Conservation (phyloP, 805 yeast genomes). For the baker's yeast (Saccharomyces cerevisiae) region DNA sequence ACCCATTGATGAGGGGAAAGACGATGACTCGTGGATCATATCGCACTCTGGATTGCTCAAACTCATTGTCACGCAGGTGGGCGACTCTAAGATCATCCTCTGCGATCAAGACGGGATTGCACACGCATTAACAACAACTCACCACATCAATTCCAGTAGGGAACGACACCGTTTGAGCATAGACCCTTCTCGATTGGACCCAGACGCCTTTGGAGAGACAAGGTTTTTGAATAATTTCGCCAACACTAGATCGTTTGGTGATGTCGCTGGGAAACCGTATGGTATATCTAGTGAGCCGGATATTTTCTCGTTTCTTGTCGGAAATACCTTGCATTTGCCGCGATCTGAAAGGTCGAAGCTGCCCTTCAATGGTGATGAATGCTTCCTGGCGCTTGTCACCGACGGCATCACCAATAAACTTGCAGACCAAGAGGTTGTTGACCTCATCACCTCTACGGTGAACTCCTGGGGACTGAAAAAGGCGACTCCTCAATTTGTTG, state of each 20-base stretch:
- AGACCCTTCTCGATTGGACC: slow-evolving; percentile 44
- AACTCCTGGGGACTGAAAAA: slow-evolving; percentile 48
- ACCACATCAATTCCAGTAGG: slow-evolving; percentile 77
- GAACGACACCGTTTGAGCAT: slow-evolving; percentile 63
- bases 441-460: slow-evolving; percentile 65
- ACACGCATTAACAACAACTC: slow-evolving; percentile 67
- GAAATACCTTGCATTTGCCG: slow-evolving; percentile 42
- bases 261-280: slow-evolving; percentile 63
- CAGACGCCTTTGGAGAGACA: slow-evolving; percentile 90
- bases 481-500: slow-evolving; percentile 80
- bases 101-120: slow-evolving; percentile 77
- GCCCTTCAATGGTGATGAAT: slow-evolving; percentile 73
- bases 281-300: slow-evolving; percentile 95
- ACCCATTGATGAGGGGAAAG: slow-evolving; percentile 10
- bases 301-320: slow-evolving; percentile 57
- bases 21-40: slow-evolving; percentile 33
- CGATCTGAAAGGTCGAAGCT: slow-evolving; percentile 29
- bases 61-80: slow-evolving; percentile 78
- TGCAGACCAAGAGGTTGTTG: slow-evolving; percentile 87
- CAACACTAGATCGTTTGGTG: slow-evolving; percentile 93
- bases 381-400: slow-evolving; percentile 70
- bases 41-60: slow-evolving; percentile 58
- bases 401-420: slow-evolving; percentile 83
- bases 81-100: slow-evolving; percentile 83
- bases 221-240: slow-evolving; percentile 70